A percentile compares a stretch with the other conserved stretches of the same genome.
Evolutionary conservation across 805 yeast species (phyloP).

Genomic region (Yamadazyma nakazawae): DNA sequence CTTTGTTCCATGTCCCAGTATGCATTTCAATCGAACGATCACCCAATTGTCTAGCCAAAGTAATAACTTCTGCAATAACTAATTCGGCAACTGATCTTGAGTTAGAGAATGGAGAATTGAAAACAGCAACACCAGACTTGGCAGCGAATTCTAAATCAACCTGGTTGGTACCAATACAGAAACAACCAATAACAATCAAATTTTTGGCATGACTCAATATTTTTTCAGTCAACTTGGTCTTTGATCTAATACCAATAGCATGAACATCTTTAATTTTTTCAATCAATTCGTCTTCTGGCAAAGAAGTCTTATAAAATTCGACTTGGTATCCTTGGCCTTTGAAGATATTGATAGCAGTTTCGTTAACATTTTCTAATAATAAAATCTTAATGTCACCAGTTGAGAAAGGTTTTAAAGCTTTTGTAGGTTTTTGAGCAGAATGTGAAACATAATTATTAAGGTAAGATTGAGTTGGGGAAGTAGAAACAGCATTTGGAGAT

Average conservation of each 20-base stretch:
- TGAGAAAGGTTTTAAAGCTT: constrained; percentile 87
- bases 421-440: constrained; percentile 45
- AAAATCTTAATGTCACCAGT: constrained; percentile 93
- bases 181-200: constrained; percentile 90
- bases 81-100: constrained; percentile 98
- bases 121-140: constrained; percentile 88
- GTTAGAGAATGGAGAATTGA: constrained; percentile 97
- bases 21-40: constrained; percentile 96
- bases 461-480: constrained; percentile 79
- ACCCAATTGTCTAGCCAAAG: constrained; percentile 93
- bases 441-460: constrained; percentile 50
- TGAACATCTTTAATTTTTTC: constrained; percentile 92
- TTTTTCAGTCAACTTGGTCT: constrained; percentile 80
- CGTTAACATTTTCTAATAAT: constrained; percentile 87
- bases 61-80: constrained; percentile 90
- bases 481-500: constrained; percentile 71
- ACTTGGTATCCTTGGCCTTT: constrained; percentile 93
- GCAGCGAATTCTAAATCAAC: constrained; percentile 93
- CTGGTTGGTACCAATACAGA: constrained; percentile 99
- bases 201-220: constrained; percentile 84
- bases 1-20: constrained; percentile 97
- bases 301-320: constrained; percentile 84
- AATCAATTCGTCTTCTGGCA: constrained; percentile 89
- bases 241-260: constrained; percentile 97
- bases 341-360: constrained; percentile 86